Evolutionary conservation across 352 stramenopile genomes (phyloP), one percentile per base, ranked within the genome.

Genomic region (Globisporangium polare): DNA sequence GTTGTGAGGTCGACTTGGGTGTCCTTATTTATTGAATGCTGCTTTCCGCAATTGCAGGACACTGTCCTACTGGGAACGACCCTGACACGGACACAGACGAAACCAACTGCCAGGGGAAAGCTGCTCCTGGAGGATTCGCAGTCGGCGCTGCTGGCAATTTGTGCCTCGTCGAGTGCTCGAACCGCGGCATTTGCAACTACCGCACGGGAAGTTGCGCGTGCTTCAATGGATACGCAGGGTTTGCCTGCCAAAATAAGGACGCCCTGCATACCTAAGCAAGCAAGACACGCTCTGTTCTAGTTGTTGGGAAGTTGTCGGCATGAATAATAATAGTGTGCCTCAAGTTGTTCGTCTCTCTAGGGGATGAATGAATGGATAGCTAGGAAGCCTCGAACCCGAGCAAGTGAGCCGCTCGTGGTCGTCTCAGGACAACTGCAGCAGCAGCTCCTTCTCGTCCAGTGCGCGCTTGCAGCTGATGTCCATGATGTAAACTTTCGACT

Each of bases 91-190:
- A 49, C 49, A 58, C 53, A 18, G 75, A 96, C 61, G 89, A 97
- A 70, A 94, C 81, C 9, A 64, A 95, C 42, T 97, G 91, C 62
- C 58, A 74, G 0, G 78, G 75, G 29, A 72, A 77, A 15, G 63
- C 63, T 13, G 70, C 83, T 2, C 63, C 72, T 1, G 80, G 73
- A 12, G 74, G 83, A 3, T 69, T 68, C 10, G 62, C 62, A 0
- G 56, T 77, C 2, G 89, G 89, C 1, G 60, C 42, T 7, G 37
- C 65, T 29, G 88, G 88, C 13, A 98, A 98, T 71, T 42, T 91
- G 12, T 98, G 92, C 65, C 86, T 97, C 39, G 75, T 95, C 17
- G 92, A 98, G 58, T 98, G 93, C 69, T 95, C 84, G 12, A 97
- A 97, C 64, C 88, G 92, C 10, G 93, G 94, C 5, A 70, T 91